Evolutionary conservation across 2,329 filamentous ascomycete species (phyloP), one percentile per base, ranked within the genome.

Genomic region (Ophiobolus disseminans): DNA sequence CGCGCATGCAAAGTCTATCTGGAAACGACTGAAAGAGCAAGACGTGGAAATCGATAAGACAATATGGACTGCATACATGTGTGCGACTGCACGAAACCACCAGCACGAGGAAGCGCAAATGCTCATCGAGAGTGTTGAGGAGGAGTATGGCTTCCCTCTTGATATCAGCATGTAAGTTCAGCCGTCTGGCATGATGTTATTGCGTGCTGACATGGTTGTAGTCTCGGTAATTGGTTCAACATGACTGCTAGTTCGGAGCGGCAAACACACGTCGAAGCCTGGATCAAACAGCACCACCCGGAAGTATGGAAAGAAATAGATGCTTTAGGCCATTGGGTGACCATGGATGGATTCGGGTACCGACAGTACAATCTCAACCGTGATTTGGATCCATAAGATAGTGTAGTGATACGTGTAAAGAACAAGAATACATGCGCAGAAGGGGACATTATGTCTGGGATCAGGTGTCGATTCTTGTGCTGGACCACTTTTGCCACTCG

Each of bases 61-160:
- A 2, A 83, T 97, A 10, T 93, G 90, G 73, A 84, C 84, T 16
- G 85, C 87, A 1, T 97, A 96, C 69, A 78, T 89, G 38, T 88
- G 86, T 7, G 89, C 89, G 0, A 72, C 96, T 45, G 89, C 88
- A 0, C 86, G 86, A 3, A 88, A 90, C 57, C 86, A 85, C 19
- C 80, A 87, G 40, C 80, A 90, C 37, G 83, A 89, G 16, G 85
- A 88, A 60, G 86, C 86, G 2, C 83, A 86, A 59, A 76, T 79
- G 48, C 76, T 90, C 25, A 78, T 96, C 34, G 79, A 85, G 57
- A 80, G 82, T 22, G 89, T 89, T 77, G 81, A 87, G 57, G 78
- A 78, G 40, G 83, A 85, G 47, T 82, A 86, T 46, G 89, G 88
- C 9, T 78, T 85, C 47, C 79, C 79, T 53, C 87, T 89, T n/a